phyloP scores from a whole-genome alignment of 2,329 filamentous ascomycete species.

The Podosphaera xanthii region DNA sequence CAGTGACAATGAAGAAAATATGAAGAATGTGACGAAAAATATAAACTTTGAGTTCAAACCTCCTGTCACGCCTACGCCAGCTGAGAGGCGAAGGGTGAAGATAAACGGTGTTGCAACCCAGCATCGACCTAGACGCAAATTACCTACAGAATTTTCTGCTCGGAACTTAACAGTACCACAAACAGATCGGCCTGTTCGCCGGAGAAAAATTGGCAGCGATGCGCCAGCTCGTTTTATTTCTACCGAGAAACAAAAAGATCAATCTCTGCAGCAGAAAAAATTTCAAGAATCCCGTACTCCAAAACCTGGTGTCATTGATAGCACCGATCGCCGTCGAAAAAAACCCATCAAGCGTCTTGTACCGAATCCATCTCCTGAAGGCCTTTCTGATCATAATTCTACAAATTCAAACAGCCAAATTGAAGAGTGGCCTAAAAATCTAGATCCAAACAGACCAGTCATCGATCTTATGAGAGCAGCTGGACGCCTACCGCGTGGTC shows the following conservation, averaged over 20 bases:
- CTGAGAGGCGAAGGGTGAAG: background rate
- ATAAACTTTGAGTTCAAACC: background rate
- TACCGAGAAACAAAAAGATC: background rate
- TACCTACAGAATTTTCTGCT: background rate
- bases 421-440: constrained; percentile 1
- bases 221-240: background rate
- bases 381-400: background rate
- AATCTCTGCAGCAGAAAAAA: background rate
- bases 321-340: background rate
- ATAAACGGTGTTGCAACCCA: background rate
- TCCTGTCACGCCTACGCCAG: background rate
- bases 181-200: background rate
- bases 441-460: background rate
- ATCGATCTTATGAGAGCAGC: background rate
- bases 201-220: background rate
- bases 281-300: background rate
- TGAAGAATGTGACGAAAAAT: background rate
- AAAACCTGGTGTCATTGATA: background rate
- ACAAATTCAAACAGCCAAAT: background rate
- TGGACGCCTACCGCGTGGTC: background rate
- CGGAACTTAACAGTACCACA: background rate
- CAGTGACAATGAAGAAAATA: background rate
- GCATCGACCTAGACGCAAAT: background rate
- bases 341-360: background rate
- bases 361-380: background rate